Evolutionary conservation across 768 basidiomycete species (phyloP), one percentile per base, ranked within the genome.

Genomic region (Leccinum longicurvipes): DNA sequence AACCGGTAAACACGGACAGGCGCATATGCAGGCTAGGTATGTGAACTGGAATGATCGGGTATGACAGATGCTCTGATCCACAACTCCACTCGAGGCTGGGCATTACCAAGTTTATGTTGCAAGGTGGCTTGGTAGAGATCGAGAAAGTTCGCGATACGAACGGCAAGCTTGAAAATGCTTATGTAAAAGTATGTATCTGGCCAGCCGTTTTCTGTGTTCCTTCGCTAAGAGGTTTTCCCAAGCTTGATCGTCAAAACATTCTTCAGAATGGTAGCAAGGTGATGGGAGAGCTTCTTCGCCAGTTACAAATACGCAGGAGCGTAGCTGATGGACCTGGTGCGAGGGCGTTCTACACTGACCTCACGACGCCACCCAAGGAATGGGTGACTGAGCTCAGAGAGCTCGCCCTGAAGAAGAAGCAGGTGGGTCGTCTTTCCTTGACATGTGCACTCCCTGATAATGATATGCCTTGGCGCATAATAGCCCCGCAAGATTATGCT

Each of bases 21-120:
- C 90, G 15, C 90, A 92, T 65, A 93, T 92, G 91, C 89, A 93
- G 72, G 91, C 90, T 45, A 83, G 90, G 89, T 89, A 69, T 47
- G 81, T 58, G 25, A 27, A 27, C 19, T 21, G 34, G 14, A 41
- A 47, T 50, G 6, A 23, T 7, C 11, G 14, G 21, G 0, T 9
- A 1, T 14, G 0, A 1, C 7, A n/a, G 3, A 45, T 3, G 15
- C 17, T 25, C 54, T 54, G n/a, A 50, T 46, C n/a, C 48, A 51
- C 32, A 10, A 23, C 24, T 28, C 11, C 4, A 3, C 44, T 12
- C 6, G 54, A 91, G 91, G 24, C 76, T 92, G 58, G 91, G 92
- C 28, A 93, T 95, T 69, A 87, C 87, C 11, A 85, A 89, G 54
- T 85, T 86, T 73, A 76, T 95, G 62, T 85, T 91, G 58, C 73